Percentiles rank a stretch among this genome's conserved stretches.
These are phyloP conservation scores for Marasmius tenuissimus DNA, from an alignment of 1,284 basidiomycete species.

Conservation along the genomic window DNA sequence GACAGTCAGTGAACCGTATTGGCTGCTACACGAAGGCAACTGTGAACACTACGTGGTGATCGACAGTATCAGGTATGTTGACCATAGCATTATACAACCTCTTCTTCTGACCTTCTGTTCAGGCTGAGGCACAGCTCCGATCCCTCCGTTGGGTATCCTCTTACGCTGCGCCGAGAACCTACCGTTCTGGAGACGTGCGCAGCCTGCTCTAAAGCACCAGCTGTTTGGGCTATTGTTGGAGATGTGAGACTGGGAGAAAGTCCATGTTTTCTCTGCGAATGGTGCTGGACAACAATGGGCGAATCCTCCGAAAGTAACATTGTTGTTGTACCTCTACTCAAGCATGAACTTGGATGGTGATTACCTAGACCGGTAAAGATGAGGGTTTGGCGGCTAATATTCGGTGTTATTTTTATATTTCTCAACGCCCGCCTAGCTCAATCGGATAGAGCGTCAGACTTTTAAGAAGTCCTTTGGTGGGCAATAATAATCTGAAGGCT, in stretches of 20 bases:
- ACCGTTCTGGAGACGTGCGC: slow-evolving; percentile 62
- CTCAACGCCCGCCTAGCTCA: slow-evolving; percentile 72
- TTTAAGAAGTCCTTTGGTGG: slow-evolving; percentile 33
- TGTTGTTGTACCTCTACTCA: slow-evolving; percentile 52
- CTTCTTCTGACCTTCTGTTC: slow-evolving; percentile 3
- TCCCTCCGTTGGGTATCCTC: slow-evolving; percentile 56
- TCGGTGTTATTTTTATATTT: too few relatives aligned
- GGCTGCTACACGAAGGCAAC: slow-evolving; percentile 75
- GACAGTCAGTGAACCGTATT: slow-evolving; percentile 73
- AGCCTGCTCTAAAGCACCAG: slow-evolving; percentile 68
- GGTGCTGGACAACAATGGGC: slow-evolving; percentile 75
- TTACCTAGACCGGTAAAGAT: not conserved
- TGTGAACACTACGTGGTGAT: slow-evolving; percentile 79
- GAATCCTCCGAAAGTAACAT: slow-evolving; percentile 43
- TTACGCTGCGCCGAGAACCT: slow-evolving; percentile 64
- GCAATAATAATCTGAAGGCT: slow-evolving; percentile 69
- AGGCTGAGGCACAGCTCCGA: slow-evolving; percentile 64
- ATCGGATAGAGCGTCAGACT: slow-evolving; percentile 88
- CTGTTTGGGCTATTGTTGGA: slow-evolving; percentile 61
- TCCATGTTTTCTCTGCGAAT: slow-evolving; percentile 67
- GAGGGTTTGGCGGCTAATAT: too few relatives aligned
- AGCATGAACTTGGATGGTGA: slow-evolving; percentile 35
- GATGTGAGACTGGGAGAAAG: slow-evolving; percentile 75
- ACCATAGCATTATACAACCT: not conserved
- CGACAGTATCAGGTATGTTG: slow-evolving; percentile 66